Evolutionary conservation across 805 yeast genomes (phyloP).

Genomic region (Pachysolen tannophilus): DNA sequence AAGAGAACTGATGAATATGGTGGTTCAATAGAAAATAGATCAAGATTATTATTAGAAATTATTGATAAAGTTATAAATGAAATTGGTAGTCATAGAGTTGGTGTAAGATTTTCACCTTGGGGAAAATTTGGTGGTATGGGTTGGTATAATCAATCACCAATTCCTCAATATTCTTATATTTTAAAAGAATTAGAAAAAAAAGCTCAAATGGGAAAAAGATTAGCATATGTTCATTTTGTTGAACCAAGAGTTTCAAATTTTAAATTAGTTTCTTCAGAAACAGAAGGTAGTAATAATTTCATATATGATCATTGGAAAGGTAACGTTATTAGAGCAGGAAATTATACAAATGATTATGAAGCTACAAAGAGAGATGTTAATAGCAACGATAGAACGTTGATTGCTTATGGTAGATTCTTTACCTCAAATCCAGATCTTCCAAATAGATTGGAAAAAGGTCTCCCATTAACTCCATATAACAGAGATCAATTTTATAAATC

Average conservation of each 20-base stretch:
- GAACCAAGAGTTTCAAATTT: slow-evolving; percentile 27
- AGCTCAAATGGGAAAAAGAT: slow-evolving; percentile 20
- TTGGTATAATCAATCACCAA: slow-evolving; percentile 12
- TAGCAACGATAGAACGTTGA: slow-evolving; percentile 26
- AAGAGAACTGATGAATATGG: slow-evolving; percentile 35
- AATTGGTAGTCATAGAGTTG: slow-evolving; percentile 41
- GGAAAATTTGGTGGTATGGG: slow-evolving; percentile 23
- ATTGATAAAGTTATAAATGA: slow-evolving; percentile 44
- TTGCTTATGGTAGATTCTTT: slow-evolving; percentile 31
- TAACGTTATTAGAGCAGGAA: slow-evolving; percentile 32
- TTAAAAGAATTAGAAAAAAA: slow-evolving; percentile 23
- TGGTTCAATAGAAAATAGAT: slow-evolving; percentile 35
- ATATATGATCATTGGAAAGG: slow-evolving; percentile 38
- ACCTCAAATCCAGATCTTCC: slow-evolving; percentile 51
- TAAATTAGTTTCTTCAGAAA: slow-evolving; percentile 17
- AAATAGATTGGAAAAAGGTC: slow-evolving; percentile 31
- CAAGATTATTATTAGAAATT: slow-evolving; percentile 33
- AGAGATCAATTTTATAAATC: slow-evolving; percentile 38
- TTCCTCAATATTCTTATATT: slow-evolving; percentile 19
- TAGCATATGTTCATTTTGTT: slow-evolving; percentile 29
- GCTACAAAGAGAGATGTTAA: slow-evolving; percentile 18
- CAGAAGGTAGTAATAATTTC: slow-evolving; percentile 21
- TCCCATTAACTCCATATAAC: slow-evolving; percentile 34
- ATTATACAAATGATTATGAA: slow-evolving; percentile 9
- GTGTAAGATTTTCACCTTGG: slow-evolving; percentile 29